Conservation (phyloP, 768 basidiomycete species). For the Boletus insuetus region DNA sequence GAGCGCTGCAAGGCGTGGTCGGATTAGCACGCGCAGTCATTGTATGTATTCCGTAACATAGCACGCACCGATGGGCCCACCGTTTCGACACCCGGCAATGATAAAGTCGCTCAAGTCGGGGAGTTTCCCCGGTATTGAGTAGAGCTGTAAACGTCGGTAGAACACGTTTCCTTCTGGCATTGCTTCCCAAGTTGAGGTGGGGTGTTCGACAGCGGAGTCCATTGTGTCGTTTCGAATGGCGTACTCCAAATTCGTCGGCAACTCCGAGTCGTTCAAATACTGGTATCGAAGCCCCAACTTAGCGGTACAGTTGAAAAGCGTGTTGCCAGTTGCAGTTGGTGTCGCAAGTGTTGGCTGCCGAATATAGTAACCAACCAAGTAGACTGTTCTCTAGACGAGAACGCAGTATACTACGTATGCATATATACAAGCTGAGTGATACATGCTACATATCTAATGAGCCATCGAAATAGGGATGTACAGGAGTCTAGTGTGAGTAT, state of each 20-base stretch:
- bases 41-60: neutral
- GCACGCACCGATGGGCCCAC: slow-evolving; percentile 81
- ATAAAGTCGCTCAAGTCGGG: slow-evolving; percentile 78
- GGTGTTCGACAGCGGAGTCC: slow-evolving; percentile 57
- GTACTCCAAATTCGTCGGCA: too few relatives aligned
- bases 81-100: slow-evolving; percentile 77
- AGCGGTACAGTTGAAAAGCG: too few relatives aligned
- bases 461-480: neutral
- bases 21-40: slow-evolving; percentile 1
- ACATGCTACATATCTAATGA: slow-evolving; percentile 5
- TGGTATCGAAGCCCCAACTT: too few relatives aligned
- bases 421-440: neutral
- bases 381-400: neutral
- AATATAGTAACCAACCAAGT: neutral
- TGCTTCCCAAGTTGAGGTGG: slow-evolving; percentile 84
- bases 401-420: too few relatives aligned
- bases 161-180: slow-evolving; percentile 87
- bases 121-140: slow-evolving; percentile 76
- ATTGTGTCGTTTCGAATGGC: slow-evolving; percentile 10
- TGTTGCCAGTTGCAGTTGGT: too few relatives aligned
- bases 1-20: slow-evolving; percentile 51
- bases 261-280: too few relatives aligned
- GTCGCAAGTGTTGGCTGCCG: neutral
- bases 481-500: neutral
- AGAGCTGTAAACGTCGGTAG: slow-evolving; percentile 82